These are phyloP conservation scores for Starmera dryadoides DNA, from an alignment of 805 yeast species.

Conservation along the genomic window DNA sequence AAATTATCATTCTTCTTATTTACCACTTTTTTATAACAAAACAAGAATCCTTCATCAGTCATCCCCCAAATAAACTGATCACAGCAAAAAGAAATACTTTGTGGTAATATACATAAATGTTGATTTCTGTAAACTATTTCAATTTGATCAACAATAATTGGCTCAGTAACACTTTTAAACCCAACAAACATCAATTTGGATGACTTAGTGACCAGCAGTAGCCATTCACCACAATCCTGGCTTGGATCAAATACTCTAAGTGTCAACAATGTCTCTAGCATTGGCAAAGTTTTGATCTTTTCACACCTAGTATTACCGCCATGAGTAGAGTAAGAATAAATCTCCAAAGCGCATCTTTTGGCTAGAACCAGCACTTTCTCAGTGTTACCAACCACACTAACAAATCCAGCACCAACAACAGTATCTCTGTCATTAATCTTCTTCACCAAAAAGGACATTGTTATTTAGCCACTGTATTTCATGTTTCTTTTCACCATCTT, in stretches of 20 bases:
- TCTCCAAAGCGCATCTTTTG: slow-evolving; percentile 8
- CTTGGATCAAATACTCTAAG: slow-evolving; percentile 2
- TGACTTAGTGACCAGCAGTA: slow-evolving; percentile 9
- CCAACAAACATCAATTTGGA: slow-evolving; percentile 10
- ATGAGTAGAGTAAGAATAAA: slow-evolving; percentile 2
- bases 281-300: slow-evolving; percentile 1
- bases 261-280: slow-evolving; percentile 4
- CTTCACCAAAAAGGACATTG: slow-evolving; percentile 1
- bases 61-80: no score
- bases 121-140: slow-evolving; percentile 6
- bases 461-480: no score
- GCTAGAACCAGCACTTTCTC: slow-evolving; percentile 10
- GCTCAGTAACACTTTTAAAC: slow-evolving; percentile 6
- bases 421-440: slow-evolving; percentile 7
- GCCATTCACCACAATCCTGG: slow-evolving; percentile 7
- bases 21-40: no score
- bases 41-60: no score
- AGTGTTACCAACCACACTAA: slow-evolving; percentile 1
- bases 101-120: slow-evolving; percentile 4
- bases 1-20: no score
- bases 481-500: background rate
- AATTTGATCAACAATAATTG: slow-evolving; percentile 8
- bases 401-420: slow-evolving; percentile 4
- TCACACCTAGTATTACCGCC: slow-evolving; percentile 3
- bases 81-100: no score